Evolutionary conservation across 345 rosid genomes (phyloP), one percentile per base, ranked within the genome.

Genomic region (Bruguiera gymnorhiza): DNA sequence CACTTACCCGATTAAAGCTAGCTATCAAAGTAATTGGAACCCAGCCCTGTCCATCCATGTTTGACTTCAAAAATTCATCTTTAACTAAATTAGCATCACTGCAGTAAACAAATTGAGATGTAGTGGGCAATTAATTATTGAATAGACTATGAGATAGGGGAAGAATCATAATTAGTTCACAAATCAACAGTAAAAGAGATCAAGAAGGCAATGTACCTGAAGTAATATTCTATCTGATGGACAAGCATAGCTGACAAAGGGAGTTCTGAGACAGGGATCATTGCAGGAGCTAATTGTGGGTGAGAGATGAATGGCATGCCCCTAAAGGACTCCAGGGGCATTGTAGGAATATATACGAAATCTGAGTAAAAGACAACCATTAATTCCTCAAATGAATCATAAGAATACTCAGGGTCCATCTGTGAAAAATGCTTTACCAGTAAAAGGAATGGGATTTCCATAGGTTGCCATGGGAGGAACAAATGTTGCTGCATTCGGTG

Each of bases 211-310:
- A 63, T 59, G 32, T 71, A 86, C 93, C 93, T 88, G 86, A 88
- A 88, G 75, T 88, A 88, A 70, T 84, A 88, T 52, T 88, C 86
- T 57, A 88, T 86, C 78, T 88, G 93, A 48, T 54, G 50, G 43
- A 83, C 65, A 78, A 88, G 32, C 77, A 62, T 50, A 23, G 60
- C 69, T 58, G 72, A 51, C 66, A 85, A 37, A 54, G 73, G 60
- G 67, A 75, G 63, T 29, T 83, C 86, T 27, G 80, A 67, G 54
- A 54, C 65, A 65, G 86, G 82, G 65, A 84, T 21, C 52, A 83
- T 24, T 48, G 83, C 31, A 27, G 78, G 52, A 73, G 77, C 65
- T 46, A 81, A 78, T 13, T 82, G 81, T 31, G 76, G 70, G 30
- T 68, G 79, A 55, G 81, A 34, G 60, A 75, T 73, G 70, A 73